phyloP scores from a whole-genome alignment of 2,329 filamentous ascomycete species.

The Sporothrix pallida region DNA sequence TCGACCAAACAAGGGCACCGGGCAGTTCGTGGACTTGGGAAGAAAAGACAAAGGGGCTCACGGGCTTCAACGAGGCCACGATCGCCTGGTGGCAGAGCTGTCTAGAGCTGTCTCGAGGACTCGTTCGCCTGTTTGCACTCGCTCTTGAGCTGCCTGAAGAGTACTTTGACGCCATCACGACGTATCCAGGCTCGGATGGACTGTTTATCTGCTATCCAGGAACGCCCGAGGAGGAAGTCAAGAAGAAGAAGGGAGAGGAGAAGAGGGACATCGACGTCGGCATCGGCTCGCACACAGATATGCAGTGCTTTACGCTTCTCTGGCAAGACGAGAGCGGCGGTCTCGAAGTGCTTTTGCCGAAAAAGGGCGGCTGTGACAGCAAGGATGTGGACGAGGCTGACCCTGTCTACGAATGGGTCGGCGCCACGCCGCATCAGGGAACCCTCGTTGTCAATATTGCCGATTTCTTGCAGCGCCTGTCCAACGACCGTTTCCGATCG shows the following conservation, averaged over 20 bases:
- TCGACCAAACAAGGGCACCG: constrained; percentile 20
- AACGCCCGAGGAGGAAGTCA: constrained; percentile 37
- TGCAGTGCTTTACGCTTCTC: constrained; percentile 46
- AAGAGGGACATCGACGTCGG: constrained; percentile 46
- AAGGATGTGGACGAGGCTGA: not conserved
- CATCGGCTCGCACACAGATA: constrained; percentile 54
- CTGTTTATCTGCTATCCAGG: constrained; percentile 41
- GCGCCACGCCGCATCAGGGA: constrained; percentile 32
- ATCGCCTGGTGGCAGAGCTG: constrained; percentile 40
- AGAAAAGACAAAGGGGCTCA: constrained; percentile 39
- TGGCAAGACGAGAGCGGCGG: constrained; percentile 37
- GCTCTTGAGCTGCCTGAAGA: constrained; percentile 38
- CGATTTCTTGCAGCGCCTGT: constrained; percentile 39
- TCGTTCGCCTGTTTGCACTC: constrained; percentile 40
- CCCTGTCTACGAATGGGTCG: constrained; percentile 34
- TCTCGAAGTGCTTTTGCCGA: constrained; percentile 35
- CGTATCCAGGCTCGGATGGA: constrained; percentile 44
- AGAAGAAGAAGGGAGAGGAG: constrained; percentile 25
- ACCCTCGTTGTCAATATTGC: constrained; percentile 40
- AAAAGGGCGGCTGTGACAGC: not conserved
- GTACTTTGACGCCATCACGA: constrained; percentile 51
- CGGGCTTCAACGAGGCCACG: constrained; percentile 38
- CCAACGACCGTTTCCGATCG: constrained; percentile 38
- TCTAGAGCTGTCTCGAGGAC: constrained; percentile 37
- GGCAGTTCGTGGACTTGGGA: constrained; percentile 41